A percentile compares a stretch with the other conserved stretches of the same genome.
Evolutionary conservation across 164 flowering plant genomes (phyloP).

Genomic region (Vitis rupestris): DNA sequence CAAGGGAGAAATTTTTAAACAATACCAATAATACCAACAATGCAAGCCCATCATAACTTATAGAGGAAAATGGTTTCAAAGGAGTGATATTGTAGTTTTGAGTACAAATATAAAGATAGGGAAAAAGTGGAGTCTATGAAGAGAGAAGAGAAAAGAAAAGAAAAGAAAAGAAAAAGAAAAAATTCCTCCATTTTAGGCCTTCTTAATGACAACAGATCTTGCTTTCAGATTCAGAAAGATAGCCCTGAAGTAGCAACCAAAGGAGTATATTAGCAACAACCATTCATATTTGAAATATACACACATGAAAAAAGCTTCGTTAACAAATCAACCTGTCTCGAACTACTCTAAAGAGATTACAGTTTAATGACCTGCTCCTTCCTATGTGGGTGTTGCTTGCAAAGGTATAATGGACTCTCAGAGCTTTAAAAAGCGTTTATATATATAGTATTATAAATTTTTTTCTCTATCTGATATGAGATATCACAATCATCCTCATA

Average conservation of each 20-base stretch:
- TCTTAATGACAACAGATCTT: slow-evolving; percentile 46
- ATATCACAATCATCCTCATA: too few species aligned
- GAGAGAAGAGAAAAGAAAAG: too few species aligned
- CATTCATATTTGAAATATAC: not conserved
- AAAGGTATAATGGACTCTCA: too few species aligned
- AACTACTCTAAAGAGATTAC: too few species aligned
- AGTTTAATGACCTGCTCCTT: too few species aligned
- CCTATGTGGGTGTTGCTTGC: too few species aligned
- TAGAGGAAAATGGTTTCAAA: not conserved
- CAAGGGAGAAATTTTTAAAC: too few species aligned
- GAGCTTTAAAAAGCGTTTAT: too few species aligned
- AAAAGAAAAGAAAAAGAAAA: not conserved
- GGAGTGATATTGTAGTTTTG: not conserved
- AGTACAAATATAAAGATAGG: too few species aligned
- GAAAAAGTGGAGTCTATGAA: too few species aligned
- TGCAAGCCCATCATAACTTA: not conserved
- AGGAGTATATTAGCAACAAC: not conserved
- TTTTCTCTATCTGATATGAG: too few species aligned
- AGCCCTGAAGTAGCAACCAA: slow-evolving; percentile 35
- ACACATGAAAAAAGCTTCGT: not conserved
- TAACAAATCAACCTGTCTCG: not conserved
- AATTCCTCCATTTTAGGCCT: slow-evolving; percentile 29
- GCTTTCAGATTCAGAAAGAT: slow-evolving; percentile 72
- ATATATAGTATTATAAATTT: too few species aligned
- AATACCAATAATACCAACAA: not conserved